A percentile compares a stretch with the other conserved stretches of the same genome.
Conservation (phyloP, 257 asterid species). For the Solanum pinnatisectum region DNA sequence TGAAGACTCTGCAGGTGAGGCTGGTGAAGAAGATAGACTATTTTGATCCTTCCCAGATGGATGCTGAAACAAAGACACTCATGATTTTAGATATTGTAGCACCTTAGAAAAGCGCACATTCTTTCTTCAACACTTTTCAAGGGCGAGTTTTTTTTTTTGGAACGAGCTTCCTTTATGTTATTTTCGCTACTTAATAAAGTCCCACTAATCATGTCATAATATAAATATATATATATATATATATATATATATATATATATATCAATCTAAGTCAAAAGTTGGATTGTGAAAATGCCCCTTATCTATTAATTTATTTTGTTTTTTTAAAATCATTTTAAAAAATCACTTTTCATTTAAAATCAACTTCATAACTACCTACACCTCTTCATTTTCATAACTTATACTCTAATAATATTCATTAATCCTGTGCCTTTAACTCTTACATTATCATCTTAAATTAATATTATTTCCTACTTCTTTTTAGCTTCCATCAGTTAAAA, state of each 20-base stretch:
- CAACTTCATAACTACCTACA: neutral
- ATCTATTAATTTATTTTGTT: neutral
- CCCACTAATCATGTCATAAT: neutral
- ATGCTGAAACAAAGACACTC: neutral
- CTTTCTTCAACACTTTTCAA: neutral
- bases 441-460: neutral
- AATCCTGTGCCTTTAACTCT: neutral
- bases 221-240: too few species aligned
- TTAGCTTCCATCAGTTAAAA: neutral
- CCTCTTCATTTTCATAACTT: neutral
- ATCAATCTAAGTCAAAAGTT: neutral
- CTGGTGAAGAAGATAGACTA: conserved; percentile 24
- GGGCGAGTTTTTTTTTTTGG: neutral
- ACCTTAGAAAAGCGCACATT: neutral
- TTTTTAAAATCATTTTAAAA: neutral
- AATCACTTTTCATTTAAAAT: neutral
- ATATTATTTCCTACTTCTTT: neutral
- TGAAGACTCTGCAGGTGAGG: conserved; percentile 30
- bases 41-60: conserved; percentile 26
- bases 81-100: conserved; percentile 17
- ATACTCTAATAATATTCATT: neutral
- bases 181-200: neutral
- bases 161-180: neutral
- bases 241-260: too few species aligned
- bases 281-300: neutral